Base-by-base conservation (phyloP, 2,329 filamentous ascomycete species). In the Botrytis deweyae region DNA sequence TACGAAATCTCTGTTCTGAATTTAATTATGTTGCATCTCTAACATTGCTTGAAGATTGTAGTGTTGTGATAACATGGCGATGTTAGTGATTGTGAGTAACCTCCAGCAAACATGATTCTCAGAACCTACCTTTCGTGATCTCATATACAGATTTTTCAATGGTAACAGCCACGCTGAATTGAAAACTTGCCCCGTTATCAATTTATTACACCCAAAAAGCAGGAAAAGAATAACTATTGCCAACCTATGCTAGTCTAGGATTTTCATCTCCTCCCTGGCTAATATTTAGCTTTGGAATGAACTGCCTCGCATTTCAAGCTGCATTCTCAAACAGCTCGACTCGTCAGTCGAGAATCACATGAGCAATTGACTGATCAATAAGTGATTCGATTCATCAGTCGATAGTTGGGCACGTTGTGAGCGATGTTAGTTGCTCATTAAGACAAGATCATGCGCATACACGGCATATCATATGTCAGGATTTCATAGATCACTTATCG, bases 101-200 rank as follows among this genome's bases (percentile, higher is more conserved):
- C 18, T 63, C 36, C 10, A 63, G 61, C 14, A 38, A 63, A n/a
- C 22, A 2, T 40, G 5, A 7, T 12, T 12, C n/a, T 40, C 5
- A 38, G 4, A 36, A 12, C 18, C 8, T 12, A 22, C 12, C 33
- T 36, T 18, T 58, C 25, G 52, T 29, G 52, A 29, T 9, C 52
- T 58, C 52, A 4, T n/a, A 29, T 16, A 29, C 25, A 29, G 2
- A 12, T 8, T 55, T 55, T 16, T n/a, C 49, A 5, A 52, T n/a
- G 25, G 2, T 3, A 6, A 52, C 10, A 52, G 4, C 22, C 49
- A 14, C 12, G 1, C 42, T 1, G 16, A 44, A 44, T 44, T 7
- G 8, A 7, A 14, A 14, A n/a, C 4, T n/a, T n/a, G 1, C 12
- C 5, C 12, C 25, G 3, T n/a, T 3, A 16, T 16, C 4, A 7